These are phyloP conservation scores for Agrocybe praecox DNA, from an alignment of 768 basidiomycete genomes.

Conservation along the genomic window DNA sequence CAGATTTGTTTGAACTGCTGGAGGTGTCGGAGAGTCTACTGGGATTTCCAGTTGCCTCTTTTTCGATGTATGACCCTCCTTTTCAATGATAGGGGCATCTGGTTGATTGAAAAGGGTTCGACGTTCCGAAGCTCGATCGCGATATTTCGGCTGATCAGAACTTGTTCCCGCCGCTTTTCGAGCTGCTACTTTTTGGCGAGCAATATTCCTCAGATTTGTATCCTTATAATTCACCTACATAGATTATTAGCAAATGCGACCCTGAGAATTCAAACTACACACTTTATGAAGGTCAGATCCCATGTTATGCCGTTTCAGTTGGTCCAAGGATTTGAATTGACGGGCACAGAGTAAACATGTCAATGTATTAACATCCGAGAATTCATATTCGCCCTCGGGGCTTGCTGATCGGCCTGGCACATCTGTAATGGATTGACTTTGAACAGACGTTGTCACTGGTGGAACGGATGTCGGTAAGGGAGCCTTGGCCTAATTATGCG, in stretches of 20 bases:
- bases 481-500: conserved; percentile 2
- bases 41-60: conserved; percentile 57
- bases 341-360: conserved; percentile 91
- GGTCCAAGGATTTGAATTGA: conserved; percentile 88
- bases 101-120: conserved; percentile 92
- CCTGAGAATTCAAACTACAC: conserved; percentile 24
- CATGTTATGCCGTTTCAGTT: conserved; percentile 86
- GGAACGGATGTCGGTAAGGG: conserved; percentile 7
- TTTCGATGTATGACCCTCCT: conserved; percentile 34
- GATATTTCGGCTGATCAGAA: conserved; percentile 77
- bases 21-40: conserved; percentile 61
- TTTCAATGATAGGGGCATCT: conserved; percentile 70
- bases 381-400: conserved; percentile 74
- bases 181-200: conserved; percentile 64
- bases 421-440: conserved; percentile 22
- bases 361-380: conserved; percentile 71
- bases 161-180: conserved; percentile 33
- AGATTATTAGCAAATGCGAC: conserved; percentile 26
- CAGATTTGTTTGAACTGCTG: conserved; percentile 55
- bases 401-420: conserved; percentile 28
- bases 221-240: conserved; percentile 86
- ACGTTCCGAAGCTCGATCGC: conserved; percentile 93
- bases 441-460: neutral
- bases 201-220: conserved; percentile 67
- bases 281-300: conserved; percentile 97